Evolutionary conservation across 2,329 filamentous ascomycete genomes (phyloP), one percentile per base, ranked within the genome.

Genomic region (Dendryphion nanum): DNA sequence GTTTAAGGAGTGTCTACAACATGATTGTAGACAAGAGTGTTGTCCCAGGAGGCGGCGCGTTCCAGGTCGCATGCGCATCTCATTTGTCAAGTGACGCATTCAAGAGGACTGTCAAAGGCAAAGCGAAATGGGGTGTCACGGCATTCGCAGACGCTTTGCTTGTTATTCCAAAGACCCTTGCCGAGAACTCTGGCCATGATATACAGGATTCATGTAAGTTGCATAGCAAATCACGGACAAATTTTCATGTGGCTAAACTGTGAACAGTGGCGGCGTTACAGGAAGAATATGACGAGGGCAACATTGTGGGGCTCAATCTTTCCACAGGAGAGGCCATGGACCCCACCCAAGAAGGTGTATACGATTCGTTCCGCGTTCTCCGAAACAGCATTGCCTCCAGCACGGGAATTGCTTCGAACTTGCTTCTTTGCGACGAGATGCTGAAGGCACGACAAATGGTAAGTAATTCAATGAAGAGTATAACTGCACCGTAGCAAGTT

Each of bases 11-110:
- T 64, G 93, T 97, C 34, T 97, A 96, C 80, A 98, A 98, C 76
- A 95, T 95, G 77, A 97, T 98, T 66, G 91, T 97, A n/a, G 93
- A 98, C 67, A 82, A 85, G 70, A 91, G 86, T 53, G 93, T 98
- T 15, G 89, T 98, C 18, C 93, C 93, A 2, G 93, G 93, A 41
- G 93, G 83, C 41, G 93, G 93, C 56, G 88, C 93, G 34, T 98
- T 95, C 81, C 93, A 98, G 69, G 83, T 98, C 31, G 90, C 93
- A 20, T 95, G 88, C 55, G 89, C 90, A 17, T 78, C 83, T 32
- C 89, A 95, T 68, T 76, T 98, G 45, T 86, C 85, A 65, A 89
- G 89, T 49, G 89, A 95, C 58, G 79, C 78, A 14, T 95, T 97
- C 73, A 77, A 78, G 55, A 94, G 89, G 75, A 85, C 85, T 19